Conservation (phyloP, 768 basidiomycete genomes). For the Phallus indusiatus region DNA sequence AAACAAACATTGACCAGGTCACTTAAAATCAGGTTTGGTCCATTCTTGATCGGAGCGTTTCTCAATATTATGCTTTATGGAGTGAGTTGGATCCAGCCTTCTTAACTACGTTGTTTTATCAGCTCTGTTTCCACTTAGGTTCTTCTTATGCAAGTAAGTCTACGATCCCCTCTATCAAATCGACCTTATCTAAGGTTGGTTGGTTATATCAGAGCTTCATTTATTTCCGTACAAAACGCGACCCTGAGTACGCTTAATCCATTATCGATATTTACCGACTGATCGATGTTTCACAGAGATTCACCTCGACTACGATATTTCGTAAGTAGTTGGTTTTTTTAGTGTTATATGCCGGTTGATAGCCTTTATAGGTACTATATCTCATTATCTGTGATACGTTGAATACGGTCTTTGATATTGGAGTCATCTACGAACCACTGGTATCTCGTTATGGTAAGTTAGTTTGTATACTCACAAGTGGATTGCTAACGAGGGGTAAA, state of each 20-base stretch:
- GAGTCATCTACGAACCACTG: constrained; percentile 14
- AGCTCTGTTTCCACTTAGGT: not conserved
- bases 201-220: not conserved
- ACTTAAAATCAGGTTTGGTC: constrained; percentile 1
- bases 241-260: not conserved
- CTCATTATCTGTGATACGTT: constrained; percentile 15
- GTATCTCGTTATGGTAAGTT: constrained; percentile 15
- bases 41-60: constrained; percentile 15
- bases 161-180: not conserved
- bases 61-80: constrained; percentile 17
- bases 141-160: not conserved
- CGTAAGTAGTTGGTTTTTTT: constrained; percentile 9
- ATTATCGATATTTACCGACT: not conserved
- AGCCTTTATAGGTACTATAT: constrained; percentile 11
- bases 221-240: not conserved
- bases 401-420: constrained; percentile 16
- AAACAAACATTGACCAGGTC: not conserved
- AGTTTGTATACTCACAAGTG: not conserved
- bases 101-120: not conserved
- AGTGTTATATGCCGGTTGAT: not conserved
- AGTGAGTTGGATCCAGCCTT: constrained; percentile 4
- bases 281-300: constrained; percentile 12
- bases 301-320: constrained; percentile 14
- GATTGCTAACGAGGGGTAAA: constrained; percentile 10
- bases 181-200: not conserved